phyloP scores from a whole-genome alignment of 768 basidiomycete species.

The Russula lepida region DNA sequence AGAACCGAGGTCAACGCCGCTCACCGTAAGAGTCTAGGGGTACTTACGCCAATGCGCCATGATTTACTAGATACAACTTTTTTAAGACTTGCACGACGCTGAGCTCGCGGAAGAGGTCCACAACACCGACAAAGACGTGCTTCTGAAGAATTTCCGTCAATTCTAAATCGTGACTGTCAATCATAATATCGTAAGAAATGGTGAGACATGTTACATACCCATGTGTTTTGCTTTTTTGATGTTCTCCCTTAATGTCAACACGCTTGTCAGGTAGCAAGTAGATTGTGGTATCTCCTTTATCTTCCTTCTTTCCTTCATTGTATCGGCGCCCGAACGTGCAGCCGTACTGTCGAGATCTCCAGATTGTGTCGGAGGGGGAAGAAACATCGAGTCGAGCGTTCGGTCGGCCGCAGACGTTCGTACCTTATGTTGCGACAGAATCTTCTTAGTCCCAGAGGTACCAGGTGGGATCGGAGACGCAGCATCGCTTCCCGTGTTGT shows the following conservation, averaged over 20 bases:
- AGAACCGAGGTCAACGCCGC: background rate
- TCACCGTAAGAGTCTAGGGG: background rate
- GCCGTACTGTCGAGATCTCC: constrained; percentile 6
- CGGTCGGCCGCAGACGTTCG: constrained; percentile 81
- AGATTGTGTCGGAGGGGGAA: constrained; percentile 44
- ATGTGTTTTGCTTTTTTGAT: constrained; percentile 56
- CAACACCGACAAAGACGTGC: constrained; percentile 89
- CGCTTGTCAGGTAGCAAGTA: constrained; percentile 66
- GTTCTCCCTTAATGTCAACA: constrained; percentile 52
- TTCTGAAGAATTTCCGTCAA: constrained; percentile 76
- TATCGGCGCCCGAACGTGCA: constrained; percentile 5
- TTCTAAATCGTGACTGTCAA: constrained; percentile 37
- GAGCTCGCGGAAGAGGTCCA: constrained; percentile 62
- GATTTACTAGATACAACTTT: constrained; percentile 84
- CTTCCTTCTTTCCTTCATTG: constrained; percentile 7
- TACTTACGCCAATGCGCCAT: constrained; percentile 73
- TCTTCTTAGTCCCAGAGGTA: constrained; percentile 35
- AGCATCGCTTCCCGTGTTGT: background rate
- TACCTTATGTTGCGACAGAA: constrained; percentile 81
- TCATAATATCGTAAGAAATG: background rate
- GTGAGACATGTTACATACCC: constrained; percentile 35
- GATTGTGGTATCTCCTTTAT: constrained; percentile 43
- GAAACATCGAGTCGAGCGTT: constrained; percentile 94
- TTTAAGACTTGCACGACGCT: constrained; percentile 84
- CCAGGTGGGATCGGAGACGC: constrained; percentile 2